Base-by-base conservation (phyloP, 2,329 filamentous ascomycete species). In the Cladosporium sp. region DNA sequence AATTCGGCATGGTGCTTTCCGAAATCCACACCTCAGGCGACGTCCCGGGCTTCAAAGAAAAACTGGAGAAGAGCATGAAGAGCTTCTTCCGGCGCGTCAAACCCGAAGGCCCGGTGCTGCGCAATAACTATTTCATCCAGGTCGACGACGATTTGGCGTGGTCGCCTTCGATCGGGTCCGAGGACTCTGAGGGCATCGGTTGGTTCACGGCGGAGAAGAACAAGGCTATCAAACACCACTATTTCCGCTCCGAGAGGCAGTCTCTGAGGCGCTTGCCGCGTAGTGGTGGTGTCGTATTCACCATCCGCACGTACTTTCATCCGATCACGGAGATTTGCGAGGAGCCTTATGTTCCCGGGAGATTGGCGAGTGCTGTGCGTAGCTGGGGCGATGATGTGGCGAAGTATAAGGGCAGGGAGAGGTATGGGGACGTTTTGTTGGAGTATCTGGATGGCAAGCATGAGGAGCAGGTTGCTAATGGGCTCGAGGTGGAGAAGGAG, bases 101-200 rank as follows among this genome's bases (percentile, higher is more conserved):
- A 61, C 85, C 85, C 1, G 83, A 89, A 37, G 80, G 82, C 39
- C 78, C 83, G 0, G 79, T 86, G 19, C 59, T 82, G 17, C 76
- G 88, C 52, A 89, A 91, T 65, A 92, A 93, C 65, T 95, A 93
- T 69, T 95, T 95, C 72, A 79, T 95, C 56, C 89, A 95, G 69
- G 88, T 93, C 1, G 89, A 95, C 62, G 87, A 90, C 51, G 70
- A 78, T 4, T 73, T 95, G 1, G 74, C 85, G 0, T 95, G 89
- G 89, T 88, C 84, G 53, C 71, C 76, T 61, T 88, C 82, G 60
- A 91, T 95, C 58, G 89, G 89, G 0, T 60, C 70, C 13, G 89
- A 95, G 67, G 87, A 95, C 64, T 19, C 30, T 11, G 69, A 73
- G 0, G 73, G 74, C 0, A 79, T 84, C 2, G 84, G 83, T 37